phyloP scores from a whole-genome alignment of 2,329 filamentous ascomycete species.

The Cercospora sp. region DNA sequence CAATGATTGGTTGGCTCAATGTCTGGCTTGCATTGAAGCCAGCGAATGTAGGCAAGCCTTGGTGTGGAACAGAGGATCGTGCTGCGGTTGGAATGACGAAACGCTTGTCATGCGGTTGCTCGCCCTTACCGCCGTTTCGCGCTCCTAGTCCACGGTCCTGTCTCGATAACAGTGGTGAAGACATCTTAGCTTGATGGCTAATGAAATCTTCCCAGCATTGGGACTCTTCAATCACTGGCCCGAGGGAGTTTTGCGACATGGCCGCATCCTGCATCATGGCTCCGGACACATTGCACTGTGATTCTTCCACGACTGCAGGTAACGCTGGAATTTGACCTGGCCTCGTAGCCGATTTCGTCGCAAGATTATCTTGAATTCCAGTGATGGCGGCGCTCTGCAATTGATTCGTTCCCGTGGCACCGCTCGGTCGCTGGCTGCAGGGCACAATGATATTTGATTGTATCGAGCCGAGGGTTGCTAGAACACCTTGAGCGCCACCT shows the following conservation, averaged over 20 bases:
- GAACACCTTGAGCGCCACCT: neutral
- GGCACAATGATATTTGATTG: neutral
- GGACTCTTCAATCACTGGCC: constrained; percentile 1
- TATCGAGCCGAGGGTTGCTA: neutral
- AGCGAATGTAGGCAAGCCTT: constrained; percentile 1
- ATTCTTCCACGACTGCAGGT: neutral
- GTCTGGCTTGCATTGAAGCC: constrained; percentile 4
- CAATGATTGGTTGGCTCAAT: neutral
- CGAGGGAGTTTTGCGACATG: neutral
- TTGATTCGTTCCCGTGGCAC: neutral
- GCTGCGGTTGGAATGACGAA: neutral
- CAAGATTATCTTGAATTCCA: neutral
- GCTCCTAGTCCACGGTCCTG: neutral
- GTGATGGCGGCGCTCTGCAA: neutral
- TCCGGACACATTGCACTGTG: neutral
- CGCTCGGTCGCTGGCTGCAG: neutral
- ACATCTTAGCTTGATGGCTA: neutral
- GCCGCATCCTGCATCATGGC: neutral
- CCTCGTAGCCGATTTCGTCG: neutral
- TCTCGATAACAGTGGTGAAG: neutral
- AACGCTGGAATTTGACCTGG: neutral
- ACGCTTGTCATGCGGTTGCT: neutral
- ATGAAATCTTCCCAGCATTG: neutral
- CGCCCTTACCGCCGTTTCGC: neutral
- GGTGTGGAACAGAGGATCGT: neutral